Percentiles rank a stretch among this genome's conserved stretches.
phyloP scores from a whole-genome alignment of 1,139 yeast genomes.

The Pichia sp. region DNA sequence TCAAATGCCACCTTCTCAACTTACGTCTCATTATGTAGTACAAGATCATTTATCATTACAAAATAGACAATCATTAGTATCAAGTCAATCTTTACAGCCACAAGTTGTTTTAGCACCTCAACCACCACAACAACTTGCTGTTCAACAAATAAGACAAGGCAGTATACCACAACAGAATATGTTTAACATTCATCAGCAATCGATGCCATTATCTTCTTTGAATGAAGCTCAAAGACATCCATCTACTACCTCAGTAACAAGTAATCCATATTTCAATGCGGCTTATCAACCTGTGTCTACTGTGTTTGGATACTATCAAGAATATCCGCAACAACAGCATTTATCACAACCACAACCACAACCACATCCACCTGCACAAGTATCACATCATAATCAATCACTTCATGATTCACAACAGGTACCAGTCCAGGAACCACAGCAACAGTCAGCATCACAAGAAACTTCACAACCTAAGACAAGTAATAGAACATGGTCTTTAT shows the following conservation, averaged over 20 bases:
- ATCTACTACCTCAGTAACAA: conserved; percentile 10
- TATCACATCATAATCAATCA: background rate
- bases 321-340: conserved; percentile 1
- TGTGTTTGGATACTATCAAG: conserved; percentile 2
- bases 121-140: background rate
- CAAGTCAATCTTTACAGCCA: background rate
- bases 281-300: background rate
- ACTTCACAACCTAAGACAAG: too few species aligned
- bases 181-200: background rate
- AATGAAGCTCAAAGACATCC: conserved; percentile 4
- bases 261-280: conserved; percentile 10
- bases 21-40: background rate
- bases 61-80: background rate
- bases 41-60: background rate
- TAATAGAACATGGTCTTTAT: too few species aligned
- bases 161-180: background rate
- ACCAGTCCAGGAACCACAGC: background rate
- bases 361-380: background rate
- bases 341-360: background rate
- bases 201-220: background rate
- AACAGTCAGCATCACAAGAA: too few species aligned
- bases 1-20: too few species aligned
- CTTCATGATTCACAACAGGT: background rate
- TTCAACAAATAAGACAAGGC: conserved; percentile 1
- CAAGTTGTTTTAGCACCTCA: background rate